Percentiles rank a stretch among this genome's conserved stretches.
These are phyloP conservation scores for Elymus sibiricus DNA, from an alignment of 176 grass and related monocot species.

Conservation along the genomic window DNA sequence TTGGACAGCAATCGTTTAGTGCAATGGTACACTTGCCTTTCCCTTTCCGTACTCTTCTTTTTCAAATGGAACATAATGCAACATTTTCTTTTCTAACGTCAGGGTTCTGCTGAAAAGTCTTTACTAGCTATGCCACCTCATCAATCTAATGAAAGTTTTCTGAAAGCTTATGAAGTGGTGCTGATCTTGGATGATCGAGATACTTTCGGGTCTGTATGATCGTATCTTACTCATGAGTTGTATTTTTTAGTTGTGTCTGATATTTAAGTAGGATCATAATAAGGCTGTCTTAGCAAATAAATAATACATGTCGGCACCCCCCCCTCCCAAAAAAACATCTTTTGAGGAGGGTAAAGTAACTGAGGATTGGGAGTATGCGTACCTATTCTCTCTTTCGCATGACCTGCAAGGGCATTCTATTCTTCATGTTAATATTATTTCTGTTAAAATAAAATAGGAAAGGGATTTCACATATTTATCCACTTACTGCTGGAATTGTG, in stretches of 20 bases:
- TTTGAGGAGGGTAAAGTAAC: not conserved
- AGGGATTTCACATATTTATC: not conserved
- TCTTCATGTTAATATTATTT: not conserved
- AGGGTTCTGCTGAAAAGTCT: constrained; percentile 37
- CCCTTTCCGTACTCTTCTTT: not conserved
- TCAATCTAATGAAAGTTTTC: constrained; percentile 57
- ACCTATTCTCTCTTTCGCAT: not conserved
- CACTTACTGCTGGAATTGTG: too few species aligned
- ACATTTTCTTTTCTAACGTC: constrained; percentile 13
- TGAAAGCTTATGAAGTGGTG: constrained; percentile 75
- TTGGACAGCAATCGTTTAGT: constrained; percentile 37
- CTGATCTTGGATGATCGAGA: constrained; percentile 90
- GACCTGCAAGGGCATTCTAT: not conserved
- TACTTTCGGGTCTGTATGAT: constrained; percentile 71
- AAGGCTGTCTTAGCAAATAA: not conserved
- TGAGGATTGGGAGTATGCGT: not conserved
- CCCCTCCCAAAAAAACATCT: not conserved
- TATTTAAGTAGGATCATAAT: constrained; percentile 10
- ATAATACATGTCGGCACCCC: constrained; percentile 1
- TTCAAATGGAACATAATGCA: not conserved
- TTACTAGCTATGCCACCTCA: constrained; percentile 77
- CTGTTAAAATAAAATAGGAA: not conserved
- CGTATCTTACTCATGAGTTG: constrained; percentile 12
- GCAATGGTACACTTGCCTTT: constrained; percentile 39
- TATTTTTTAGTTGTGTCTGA: constrained; percentile 12